Conservation (phyloP, 805 yeast genomes). For the Danielia oregonensis region DNA sequence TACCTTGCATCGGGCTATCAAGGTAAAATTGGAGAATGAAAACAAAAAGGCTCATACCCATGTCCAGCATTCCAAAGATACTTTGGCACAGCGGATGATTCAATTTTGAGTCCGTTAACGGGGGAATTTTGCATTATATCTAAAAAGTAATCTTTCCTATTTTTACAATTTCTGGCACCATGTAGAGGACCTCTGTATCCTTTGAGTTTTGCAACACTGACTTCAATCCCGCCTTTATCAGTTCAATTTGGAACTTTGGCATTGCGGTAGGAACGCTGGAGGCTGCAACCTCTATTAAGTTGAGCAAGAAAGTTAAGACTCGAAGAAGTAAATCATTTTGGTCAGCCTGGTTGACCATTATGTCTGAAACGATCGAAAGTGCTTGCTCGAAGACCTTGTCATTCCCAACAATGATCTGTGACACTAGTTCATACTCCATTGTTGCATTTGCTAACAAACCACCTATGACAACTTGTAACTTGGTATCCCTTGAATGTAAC, state of each 20-base stretch:
- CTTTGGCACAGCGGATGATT: conserved; percentile 38
- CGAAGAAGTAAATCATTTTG: conserved; percentile 28
- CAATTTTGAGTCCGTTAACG: conserved; percentile 23
- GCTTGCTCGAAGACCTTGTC: conserved; percentile 15
- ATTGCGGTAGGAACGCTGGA: neutral
- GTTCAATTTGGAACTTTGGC: neutral
- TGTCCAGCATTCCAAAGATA: conserved; percentile 25
- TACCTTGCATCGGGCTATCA: conserved; percentile 62
- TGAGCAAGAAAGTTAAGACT: conserved; percentile 19
- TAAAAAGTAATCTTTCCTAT: conserved; percentile 5
- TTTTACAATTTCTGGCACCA: conserved; percentile 14
- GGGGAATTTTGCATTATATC: conserved; percentile 1
- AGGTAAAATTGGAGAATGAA: conserved; percentile 48
- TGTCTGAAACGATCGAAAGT: conserved; percentile 15
- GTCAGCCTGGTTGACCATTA: conserved; percentile 22
- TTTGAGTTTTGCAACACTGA: conserved; percentile 2
- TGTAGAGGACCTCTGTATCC: conserved; percentile 4
- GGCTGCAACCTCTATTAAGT: conserved; percentile 17
- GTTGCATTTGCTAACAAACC: conserved; percentile 41
- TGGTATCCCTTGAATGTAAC: conserved; percentile 29
- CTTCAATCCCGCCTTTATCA: conserved; percentile 6
- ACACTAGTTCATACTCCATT: conserved; percentile 35
- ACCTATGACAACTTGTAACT: conserved; percentile 25
- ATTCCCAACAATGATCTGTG: conserved; percentile 19
- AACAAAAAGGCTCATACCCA: conserved; percentile 25